These are phyloP conservation scores for Diatrype stigma DNA, from an alignment of 2,329 filamentous ascomycete species.

Conservation along the genomic window DNA sequence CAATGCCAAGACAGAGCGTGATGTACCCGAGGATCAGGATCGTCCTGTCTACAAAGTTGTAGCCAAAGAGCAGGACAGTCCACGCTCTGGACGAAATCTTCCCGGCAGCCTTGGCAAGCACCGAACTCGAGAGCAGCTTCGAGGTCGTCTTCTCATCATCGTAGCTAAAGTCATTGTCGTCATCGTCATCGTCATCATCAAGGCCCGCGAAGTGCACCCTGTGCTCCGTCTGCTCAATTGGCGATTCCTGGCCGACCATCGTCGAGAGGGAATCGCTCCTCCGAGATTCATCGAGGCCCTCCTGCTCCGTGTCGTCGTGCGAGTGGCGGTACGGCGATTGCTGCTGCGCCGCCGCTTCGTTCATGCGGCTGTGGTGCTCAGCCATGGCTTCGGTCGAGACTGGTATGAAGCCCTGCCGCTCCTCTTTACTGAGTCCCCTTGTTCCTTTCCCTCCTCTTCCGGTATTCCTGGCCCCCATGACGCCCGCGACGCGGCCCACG, in stretches of 20 bases:
- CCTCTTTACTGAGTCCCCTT: constrained; percentile 27
- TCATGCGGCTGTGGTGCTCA: constrained; percentile 37
- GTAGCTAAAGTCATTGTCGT: constrained; percentile 41
- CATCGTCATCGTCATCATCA: constrained; percentile 37
- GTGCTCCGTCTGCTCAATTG: constrained; percentile 31
- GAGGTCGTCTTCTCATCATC: constrained; percentile 39
- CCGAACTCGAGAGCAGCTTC: constrained; percentile 40
- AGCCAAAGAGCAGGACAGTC: constrained; percentile 53
- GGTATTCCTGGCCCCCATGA: constrained; percentile 22
- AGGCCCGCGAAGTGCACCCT: constrained; percentile 46
- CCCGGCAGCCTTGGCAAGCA: constrained; percentile 50
- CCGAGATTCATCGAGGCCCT: constrained; percentile 65
- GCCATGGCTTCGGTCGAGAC: constrained; percentile 53
- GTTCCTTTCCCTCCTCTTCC: neutral
- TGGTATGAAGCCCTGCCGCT: constrained; percentile 59
- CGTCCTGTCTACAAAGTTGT: constrained; percentile 68
- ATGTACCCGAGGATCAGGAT: constrained; percentile 77
- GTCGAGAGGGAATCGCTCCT: constrained; percentile 63
- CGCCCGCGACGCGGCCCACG: constrained; percentile 55
- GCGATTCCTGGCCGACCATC: constrained; percentile 42
- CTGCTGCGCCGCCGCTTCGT: constrained; percentile 28
- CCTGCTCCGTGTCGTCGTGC: constrained; percentile 66
- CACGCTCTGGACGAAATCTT: constrained; percentile 55
- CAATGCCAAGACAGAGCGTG: constrained; percentile 65
- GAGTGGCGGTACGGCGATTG: constrained; percentile 60